Base-by-base conservation (phyloP, 169 alveolate genomes). In the Perkinsus chesapeaki region DNA sequence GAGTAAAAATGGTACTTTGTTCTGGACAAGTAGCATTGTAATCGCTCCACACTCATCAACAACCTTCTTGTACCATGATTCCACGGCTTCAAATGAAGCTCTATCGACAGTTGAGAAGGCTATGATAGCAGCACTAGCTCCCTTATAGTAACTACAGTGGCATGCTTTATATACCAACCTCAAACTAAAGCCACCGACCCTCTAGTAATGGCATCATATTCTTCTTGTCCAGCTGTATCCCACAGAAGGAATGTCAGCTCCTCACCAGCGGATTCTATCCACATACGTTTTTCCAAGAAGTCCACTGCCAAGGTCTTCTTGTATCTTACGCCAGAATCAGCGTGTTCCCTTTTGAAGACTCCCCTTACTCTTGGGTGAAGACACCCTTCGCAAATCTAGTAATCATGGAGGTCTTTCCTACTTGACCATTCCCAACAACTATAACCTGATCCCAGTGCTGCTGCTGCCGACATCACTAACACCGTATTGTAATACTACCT, bases 181-280 rank as follows among this genome's bases (percentile, higher is more conserved):
- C 82, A 27, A 1, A 60, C 31, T 12, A 23, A 16, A 60, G 95
- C 31, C 34, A 39, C 82, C 39, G 82, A 93, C 43, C 96, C 96
- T 91, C 97, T 95, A 16, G 98, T 96, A 48, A 96, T 95, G n/a
- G 97, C 97, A 94, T 97, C 94, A 72, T 95, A 96, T 48, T 97
- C 96, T 93, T 96, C 98, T 93, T 96, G 97, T 3, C 98, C 98
- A 39, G 98, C 98, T 7, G 98, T 96, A 93, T 96, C 98, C 99
- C 99, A 98, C 39, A 98, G 39, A 27, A 94, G 93, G 47, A 92
- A 94, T 0, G 94, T 95, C 38, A 94, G 92, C 93, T 93, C 91
- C 36, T 93, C 94, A 0, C 43, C 92, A 7, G 73, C 91, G 43
- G 27, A 39, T 12, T 39, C 10, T 0, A 93, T 47, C 73, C 23